Conservation (phyloP, 169 alveolate species). For the Babesia caballi region DNA sequence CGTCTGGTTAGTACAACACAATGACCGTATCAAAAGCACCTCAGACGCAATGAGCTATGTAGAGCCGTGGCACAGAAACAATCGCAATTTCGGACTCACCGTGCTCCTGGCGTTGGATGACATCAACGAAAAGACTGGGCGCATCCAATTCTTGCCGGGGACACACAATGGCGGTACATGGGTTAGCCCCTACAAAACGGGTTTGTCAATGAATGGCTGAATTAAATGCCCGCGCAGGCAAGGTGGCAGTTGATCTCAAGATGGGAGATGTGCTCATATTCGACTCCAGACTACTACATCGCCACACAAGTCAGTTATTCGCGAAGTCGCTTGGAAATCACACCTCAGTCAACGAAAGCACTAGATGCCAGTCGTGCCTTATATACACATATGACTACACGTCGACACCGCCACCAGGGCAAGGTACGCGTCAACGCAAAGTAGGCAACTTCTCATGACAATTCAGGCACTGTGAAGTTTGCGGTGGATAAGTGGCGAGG, state of each 20-base stretch:
- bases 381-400: constrained; percentile 43
- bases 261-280: constrained; percentile 55
- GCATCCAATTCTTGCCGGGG: constrained; percentile 57
- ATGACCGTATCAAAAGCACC: neutral
- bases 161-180: constrained; percentile 17
- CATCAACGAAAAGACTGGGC: constrained; percentile 25
- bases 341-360: constrained; percentile 52
- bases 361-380: constrained; percentile 43
- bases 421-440: constrained; percentile 14
- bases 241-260: constrained; percentile 51
- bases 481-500: constrained; percentile 42
- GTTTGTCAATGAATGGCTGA: neutral
- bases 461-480: constrained; percentile 37
- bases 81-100: constrained; percentile 31
- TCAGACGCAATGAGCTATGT: constrained; percentile 54
- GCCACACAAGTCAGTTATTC: constrained; percentile 47
- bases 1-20: constrained; percentile 35
- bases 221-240: constrained; percentile 10
- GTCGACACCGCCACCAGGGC: constrained; percentile 64
- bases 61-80: constrained; percentile 64
- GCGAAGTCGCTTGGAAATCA: no score
- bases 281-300: constrained; percentile 49
- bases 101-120: constrained; percentile 47
- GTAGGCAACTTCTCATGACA: neutral
- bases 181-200: constrained; percentile 5